These are phyloP conservation scores for Passalora sequoiae DNA, from an alignment of 2,329 filamentous ascomycete species.

Conservation along the genomic window DNA sequence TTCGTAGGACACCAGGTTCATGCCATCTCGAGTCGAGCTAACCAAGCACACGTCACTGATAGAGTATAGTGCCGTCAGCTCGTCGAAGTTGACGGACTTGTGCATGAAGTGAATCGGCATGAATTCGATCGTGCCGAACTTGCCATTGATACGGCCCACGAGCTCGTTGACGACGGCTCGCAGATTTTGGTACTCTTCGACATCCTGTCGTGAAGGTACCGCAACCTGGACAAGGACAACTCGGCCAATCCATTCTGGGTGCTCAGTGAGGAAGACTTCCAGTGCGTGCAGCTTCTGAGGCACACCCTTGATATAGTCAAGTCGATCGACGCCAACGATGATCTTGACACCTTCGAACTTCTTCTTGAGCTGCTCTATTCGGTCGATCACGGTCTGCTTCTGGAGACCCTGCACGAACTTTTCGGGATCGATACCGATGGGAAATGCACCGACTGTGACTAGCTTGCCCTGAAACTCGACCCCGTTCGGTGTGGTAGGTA, in stretches of 20 bases:
- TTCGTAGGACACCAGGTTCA: conserved; percentile 98
- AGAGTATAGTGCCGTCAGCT: conserved; percentile 87
- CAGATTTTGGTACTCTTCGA: conserved; percentile 96
- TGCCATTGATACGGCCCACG: conserved; percentile 93
- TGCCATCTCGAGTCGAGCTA: conserved; percentile 92
- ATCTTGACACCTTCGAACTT: conserved; percentile 96
- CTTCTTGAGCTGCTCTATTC: conserved; percentile 75
- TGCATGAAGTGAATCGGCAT: conserved; percentile 99
- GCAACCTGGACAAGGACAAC: conserved; percentile 95
- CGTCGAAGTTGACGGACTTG: conserved; percentile 90
- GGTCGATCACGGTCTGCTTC: conserved; percentile 78
- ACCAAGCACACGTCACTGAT: conserved; percentile 90
- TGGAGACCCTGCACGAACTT: conserved; percentile 88
- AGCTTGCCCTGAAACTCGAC: conserved; percentile 86
- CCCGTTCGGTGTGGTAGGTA: conserved; percentile 81
- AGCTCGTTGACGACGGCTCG: conserved; percentile 94
- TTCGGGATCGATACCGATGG: conserved; percentile 95
- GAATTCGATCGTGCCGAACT: conserved; percentile 94
- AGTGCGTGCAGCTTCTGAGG: conserved; percentile 95
- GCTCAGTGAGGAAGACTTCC: conserved; percentile 92
- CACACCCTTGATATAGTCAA: conserved; percentile 98
- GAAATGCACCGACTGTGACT: conserved; percentile 89
- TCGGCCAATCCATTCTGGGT: conserved; percentile 97
- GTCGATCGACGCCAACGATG: conserved; percentile 90
- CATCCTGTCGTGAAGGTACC: conserved; percentile 88